phyloP scores from a whole-genome alignment of 2,329 filamentous ascomycete species.

The Thielaviopsis punctulata region DNA sequence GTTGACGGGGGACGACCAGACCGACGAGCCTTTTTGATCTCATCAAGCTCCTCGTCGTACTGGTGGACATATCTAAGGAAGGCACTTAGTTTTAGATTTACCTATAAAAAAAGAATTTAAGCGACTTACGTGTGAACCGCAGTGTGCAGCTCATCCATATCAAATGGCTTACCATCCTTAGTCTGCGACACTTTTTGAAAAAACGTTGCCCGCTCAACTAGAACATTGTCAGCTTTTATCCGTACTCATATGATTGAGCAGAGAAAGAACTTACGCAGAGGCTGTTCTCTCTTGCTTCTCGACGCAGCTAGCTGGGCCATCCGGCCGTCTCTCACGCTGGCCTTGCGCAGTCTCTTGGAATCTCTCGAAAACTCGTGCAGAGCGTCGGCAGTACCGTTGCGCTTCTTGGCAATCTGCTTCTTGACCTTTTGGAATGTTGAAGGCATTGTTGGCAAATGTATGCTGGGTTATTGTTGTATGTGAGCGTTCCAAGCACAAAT shows the following conservation, averaged over 20 bases:
- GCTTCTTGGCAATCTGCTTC: slow-evolving; percentile 83
- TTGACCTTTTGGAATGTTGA: slow-evolving; percentile 65
- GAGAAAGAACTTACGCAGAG: slow-evolving; percentile 40
- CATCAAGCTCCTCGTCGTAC: slow-evolving; percentile 51
- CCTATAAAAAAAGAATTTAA: slow-evolving; percentile 16
- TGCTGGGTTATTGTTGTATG: background rate
- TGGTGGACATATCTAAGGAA: slow-evolving; percentile 43
- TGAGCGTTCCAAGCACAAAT: background rate
- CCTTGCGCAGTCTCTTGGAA: slow-evolving; percentile 62
- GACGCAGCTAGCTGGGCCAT: slow-evolving; percentile 54
- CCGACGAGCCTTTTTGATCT: slow-evolving; percentile 50
- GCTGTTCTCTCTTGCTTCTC: slow-evolving; percentile 56
- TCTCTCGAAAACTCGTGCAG: slow-evolving; percentile 83
- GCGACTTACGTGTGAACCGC: slow-evolving; percentile 40
- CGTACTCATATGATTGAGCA: background rate
- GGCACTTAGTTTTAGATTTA: slow-evolving; percentile 10
- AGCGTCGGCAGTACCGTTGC: slow-evolving; percentile 44
- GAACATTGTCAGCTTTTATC: background rate
- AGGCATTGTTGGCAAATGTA: slow-evolving; percentile 41
- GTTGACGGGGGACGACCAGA: slow-evolving; percentile 63
- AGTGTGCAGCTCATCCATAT: slow-evolving; percentile 38
- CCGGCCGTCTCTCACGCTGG: slow-evolving; percentile 65
- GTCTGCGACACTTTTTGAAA: slow-evolving; percentile 46
- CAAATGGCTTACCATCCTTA: slow-evolving; percentile 25
- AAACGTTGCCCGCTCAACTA: slow-evolving; percentile 30